Conservation (phyloP, 1,284 basidiomycete species). For the Cystobasidium sp. region DNA sequence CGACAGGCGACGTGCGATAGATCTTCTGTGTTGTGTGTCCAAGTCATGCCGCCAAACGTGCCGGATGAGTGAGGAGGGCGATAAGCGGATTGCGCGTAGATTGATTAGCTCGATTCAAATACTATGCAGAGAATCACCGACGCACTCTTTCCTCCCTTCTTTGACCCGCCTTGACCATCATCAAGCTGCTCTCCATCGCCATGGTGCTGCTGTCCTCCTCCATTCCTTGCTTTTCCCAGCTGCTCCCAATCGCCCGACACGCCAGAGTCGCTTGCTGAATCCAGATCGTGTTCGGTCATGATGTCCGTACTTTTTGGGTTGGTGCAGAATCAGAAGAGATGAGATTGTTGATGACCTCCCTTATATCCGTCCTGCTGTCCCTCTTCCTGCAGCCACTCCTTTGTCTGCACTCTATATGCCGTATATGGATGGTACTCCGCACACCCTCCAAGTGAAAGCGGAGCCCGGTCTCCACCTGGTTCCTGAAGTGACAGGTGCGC, state of each 20-base stretch:
- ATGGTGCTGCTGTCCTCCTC: conserved; percentile 11
- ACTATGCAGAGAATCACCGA: neutral
- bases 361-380: neutral
- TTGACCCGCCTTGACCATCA: conserved; percentile 10
- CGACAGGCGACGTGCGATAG: conserved; percentile 42
- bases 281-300: conserved; percentile 1
- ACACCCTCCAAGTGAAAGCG: neutral
- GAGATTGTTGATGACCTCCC: neutral
- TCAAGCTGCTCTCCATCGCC: conserved; percentile 10
- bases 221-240: conserved; percentile 4
- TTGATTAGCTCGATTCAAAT: neutral
- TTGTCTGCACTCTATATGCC: neutral
- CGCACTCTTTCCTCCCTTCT: conserved; percentile 28
- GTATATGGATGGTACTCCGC: conserved; percentile 10
- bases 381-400: conserved; percentile 7
- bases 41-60: conserved; percentile 4
- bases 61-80: conserved; percentile 7
- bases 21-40: conserved; percentile 22
- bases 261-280: conserved; percentile 23
- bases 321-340: neutral
- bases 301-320: neutral
- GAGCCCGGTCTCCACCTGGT: neutral
- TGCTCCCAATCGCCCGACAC: conserved; percentile 34
- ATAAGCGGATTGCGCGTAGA: neutral
- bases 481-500: neutral